phyloP scores from a whole-genome alignment of 805 yeast genomes.

The Yamadazyma philogaea region DNA sequence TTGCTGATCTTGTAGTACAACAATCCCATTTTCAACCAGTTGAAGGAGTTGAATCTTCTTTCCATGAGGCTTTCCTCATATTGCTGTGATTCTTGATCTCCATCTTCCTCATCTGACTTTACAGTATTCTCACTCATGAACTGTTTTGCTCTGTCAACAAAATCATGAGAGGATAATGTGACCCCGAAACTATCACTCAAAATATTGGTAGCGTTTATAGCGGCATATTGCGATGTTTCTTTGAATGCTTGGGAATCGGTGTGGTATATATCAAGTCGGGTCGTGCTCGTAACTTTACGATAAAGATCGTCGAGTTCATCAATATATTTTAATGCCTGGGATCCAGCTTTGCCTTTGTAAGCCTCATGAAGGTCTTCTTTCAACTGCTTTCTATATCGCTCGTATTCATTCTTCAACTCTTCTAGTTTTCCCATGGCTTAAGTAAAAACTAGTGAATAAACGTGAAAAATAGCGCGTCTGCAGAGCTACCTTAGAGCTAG shows the following conservation, averaged over 20 bases:
- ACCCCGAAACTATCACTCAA: conserved; percentile 55
- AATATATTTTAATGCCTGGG: conserved; percentile 10
- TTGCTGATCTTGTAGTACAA: conserved; percentile 45
- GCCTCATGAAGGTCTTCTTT: conserved; percentile 12
- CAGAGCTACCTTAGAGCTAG: not conserved
- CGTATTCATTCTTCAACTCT: conserved; percentile 5
- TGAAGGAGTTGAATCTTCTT: conserved; percentile 41
- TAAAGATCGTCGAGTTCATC: conserved; percentile 12
- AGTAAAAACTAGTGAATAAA: not conserved
- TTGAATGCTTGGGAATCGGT: conserved; percentile 63
- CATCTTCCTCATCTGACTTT: conserved; percentile 4
- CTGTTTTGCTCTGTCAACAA: conserved; percentile 35
- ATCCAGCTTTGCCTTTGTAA: conserved; percentile 12
- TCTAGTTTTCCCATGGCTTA: not conserved
- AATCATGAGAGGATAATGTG: conserved; percentile 48
- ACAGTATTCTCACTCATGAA: conserved; percentile 16
- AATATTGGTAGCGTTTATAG: conserved; percentile 59
- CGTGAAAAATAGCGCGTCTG: not conserved
- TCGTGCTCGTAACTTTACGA: conserved; percentile 2
- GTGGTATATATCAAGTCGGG: conserved; percentile 19
- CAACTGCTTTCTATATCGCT: conserved; percentile 9
- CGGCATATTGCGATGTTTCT: conserved; percentile 60
- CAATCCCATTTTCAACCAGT: conserved; percentile 62
- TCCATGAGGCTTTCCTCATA: conserved; percentile 13
- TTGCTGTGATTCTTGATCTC: conserved; percentile 1